phyloP scores from a whole-genome alignment of 2,329 filamentous ascomycete species.

The Phialophora tarda region DNA sequence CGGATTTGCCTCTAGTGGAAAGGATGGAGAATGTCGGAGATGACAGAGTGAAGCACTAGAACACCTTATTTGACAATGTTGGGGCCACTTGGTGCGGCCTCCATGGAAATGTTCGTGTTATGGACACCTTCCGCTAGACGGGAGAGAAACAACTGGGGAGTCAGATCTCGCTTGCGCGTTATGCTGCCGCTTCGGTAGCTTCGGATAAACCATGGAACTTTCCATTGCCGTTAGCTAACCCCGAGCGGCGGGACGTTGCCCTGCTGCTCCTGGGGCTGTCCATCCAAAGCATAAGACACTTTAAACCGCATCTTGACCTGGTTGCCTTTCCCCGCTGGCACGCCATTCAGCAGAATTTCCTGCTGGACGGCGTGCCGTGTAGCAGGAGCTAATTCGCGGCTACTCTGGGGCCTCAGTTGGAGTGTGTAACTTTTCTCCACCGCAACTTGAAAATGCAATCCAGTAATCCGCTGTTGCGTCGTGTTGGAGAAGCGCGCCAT shows the following conservation, averaged over 20 bases:
- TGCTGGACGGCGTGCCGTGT: conserved; percentile 82
- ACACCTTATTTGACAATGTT: too few species aligned
- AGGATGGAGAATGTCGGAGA: neutral
- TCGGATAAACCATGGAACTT: conserved; percentile 1
- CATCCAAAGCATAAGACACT: conserved; percentile 73
- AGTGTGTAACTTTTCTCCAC: conserved; percentile 89
- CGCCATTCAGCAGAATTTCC: conserved; percentile 76
- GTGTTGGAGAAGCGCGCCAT: conserved; percentile 84
- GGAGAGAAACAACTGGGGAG: neutral
- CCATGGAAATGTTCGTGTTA: neutral
- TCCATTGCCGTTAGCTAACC: conserved; percentile 50
- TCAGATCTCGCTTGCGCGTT: conserved; percentile 1
- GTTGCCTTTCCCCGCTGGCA: conserved; percentile 73
- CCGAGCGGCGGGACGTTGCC: conserved; percentile 82
- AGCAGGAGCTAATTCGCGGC: conserved; percentile 72
- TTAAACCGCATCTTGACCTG: conserved; percentile 91
- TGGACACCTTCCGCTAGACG: neutral
- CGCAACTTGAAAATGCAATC: conserved; percentile 88
- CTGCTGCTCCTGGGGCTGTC: conserved; percentile 72
- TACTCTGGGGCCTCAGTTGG: conserved; percentile 82
- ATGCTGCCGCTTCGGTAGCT: conserved; percentile 1
- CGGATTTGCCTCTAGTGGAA: neutral
- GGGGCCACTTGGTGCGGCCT: too few species aligned
- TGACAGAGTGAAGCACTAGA: neutral
- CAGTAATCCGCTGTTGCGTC: conserved; percentile 70